Base-by-base conservation (phyloP, 2,329 filamentous ascomycete species). In the Furcasterigmium furcatum region DNA sequence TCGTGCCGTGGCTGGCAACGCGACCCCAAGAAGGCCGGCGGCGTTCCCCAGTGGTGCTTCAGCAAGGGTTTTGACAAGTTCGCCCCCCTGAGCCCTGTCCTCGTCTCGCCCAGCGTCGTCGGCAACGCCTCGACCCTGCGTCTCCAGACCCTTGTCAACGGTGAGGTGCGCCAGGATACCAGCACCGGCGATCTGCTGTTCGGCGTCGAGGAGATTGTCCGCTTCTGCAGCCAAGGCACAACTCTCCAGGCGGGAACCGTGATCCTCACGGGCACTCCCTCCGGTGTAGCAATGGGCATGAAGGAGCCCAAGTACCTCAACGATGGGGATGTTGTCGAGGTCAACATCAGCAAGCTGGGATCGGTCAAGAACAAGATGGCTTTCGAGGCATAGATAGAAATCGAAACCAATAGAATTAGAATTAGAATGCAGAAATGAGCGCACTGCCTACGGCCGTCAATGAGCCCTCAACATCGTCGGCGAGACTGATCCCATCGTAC, bases 1-100 rank as follows among this genome's bases (percentile, higher is more conserved):
- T 78, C 77, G 0, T 74, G 76, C 0, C 61, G 78, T 10, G 73
- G 74, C 36, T 66, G 69, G 51, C 78, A 82, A 55, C 58, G 74
- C 21, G 76, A 82, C 41, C 76, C 79, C 3, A 60, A 55, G 8
- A 63, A 62, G 29, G 65, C 62, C 3, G 65, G 65, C 6, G 56
- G 58, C 3, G 61, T 65, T 5, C 63, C 63, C 0, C 78, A 82
- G 46, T 81, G 77, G 61, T 80, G 73, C 50, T 73, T 81, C 46
- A 76, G 76, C 43, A 80, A 80, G 57, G 75, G 70, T 0, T 67
- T 72, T 6, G 76, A 81, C 57, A 77, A 73, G 5, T 80, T 74
- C 48, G 78, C 75, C 20, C 77, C 77, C 0, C 71, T 80, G 53
- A 73, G 77, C 0, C 76, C 76, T 2, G 60, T 77, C 9, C 53